These are phyloP conservation scores for Ophiostoma populinum DNA, from an alignment of 2,329 filamentous ascomycete species.

Conservation along the genomic window DNA sequence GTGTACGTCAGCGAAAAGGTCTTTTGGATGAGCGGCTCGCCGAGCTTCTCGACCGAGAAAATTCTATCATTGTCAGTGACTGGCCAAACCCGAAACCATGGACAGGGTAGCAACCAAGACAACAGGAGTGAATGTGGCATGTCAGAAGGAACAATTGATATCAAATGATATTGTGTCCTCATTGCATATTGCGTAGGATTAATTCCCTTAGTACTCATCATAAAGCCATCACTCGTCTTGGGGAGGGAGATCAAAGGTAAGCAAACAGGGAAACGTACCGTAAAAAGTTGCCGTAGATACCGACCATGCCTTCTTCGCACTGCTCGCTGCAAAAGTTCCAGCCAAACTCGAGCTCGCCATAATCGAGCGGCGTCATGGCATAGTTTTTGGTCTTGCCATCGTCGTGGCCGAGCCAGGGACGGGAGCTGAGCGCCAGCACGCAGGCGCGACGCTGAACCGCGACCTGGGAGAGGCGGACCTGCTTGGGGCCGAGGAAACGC, in stretches of 20 bases:
- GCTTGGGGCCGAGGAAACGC: slow-evolving; percentile 81
- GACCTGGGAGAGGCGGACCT: slow-evolving; percentile 82
- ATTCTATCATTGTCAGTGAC: slow-evolving; percentile 40
- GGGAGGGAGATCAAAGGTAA: slow-evolving; percentile 13
- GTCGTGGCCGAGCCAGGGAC: slow-evolving; percentile 91
- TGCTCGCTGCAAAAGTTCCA: slow-evolving; percentile 96
- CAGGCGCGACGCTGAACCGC: slow-evolving; percentile 70
- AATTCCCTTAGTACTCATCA: slow-evolving; percentile 44
- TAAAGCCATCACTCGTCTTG: slow-evolving; percentile 6
- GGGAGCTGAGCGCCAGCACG: slow-evolving; percentile 76
- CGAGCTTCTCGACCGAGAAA: slow-evolving; percentile 75
- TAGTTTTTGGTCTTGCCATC: slow-evolving; percentile 76
- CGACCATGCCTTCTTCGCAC: slow-evolving; percentile 84
- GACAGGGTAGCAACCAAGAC: slow-evolving; percentile 1
- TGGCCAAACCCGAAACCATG: background rate
- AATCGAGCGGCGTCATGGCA: slow-evolving; percentile 81
- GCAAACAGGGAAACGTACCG: slow-evolving; percentile 42
- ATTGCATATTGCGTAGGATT: slow-evolving; percentile 34
- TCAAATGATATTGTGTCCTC: slow-evolving; percentile 36
- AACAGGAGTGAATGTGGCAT: slow-evolving; percentile 16
- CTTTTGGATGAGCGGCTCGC: slow-evolving; percentile 73
- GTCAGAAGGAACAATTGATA: slow-evolving; percentile 99
- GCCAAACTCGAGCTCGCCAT: slow-evolving; percentile 75
- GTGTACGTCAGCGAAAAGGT: slow-evolving; percentile 79
- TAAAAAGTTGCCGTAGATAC: slow-evolving; percentile 75